Evolutionary conservation across 805 yeast species (phyloP), one percentile per base, ranked within the genome.

Genomic region (Candida ascalaphidarum): DNA sequence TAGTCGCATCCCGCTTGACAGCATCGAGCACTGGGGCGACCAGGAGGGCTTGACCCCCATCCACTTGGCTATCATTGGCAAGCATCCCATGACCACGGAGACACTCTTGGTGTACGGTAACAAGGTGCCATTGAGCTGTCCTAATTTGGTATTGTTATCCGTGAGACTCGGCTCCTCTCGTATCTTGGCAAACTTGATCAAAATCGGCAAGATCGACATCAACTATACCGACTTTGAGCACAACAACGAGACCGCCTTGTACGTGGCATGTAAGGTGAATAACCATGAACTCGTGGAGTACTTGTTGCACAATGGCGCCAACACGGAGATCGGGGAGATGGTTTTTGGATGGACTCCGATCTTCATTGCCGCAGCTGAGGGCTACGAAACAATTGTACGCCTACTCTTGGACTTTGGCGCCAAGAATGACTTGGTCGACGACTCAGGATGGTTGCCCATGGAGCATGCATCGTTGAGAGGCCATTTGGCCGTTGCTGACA

Each of bases 381-480:
- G 96, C 1, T 72, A 57, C 30, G 45, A 44, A 22, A 71, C 69
- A 2, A 64, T 83, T 23, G 83, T 77, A 5, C 51, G 68, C 23
- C 35, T 70, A 7, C 61, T 89, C 36, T 51, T 78, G 17, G 54
- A 58, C 0, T 46, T 64, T 23, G 75, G 74, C 13, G 81, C 85
- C 4, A 57, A 63, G 6, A 71, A 58, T 33, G 68, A 71, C 24
- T 54, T 62, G 16, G 65, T 70, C 11, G 97, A 89, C 56, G 79
- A 74, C 25, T 79, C 92, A 29, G 96, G 96, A 0, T 89, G 97
- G 97, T 74, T 85, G 12, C 95, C 97, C n/a, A 77, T 85, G 77
- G 97, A 89, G 46, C 97, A 89, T 52, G 96, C 96, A 0, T 78
- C 84, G 27, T 61, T 89, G 25, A 68, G 96, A 42, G 97, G 97